Evolutionary conservation across 2,329 filamentous ascomycete genomes (phyloP).

Genomic region (Xylariaceae sp.): DNA sequence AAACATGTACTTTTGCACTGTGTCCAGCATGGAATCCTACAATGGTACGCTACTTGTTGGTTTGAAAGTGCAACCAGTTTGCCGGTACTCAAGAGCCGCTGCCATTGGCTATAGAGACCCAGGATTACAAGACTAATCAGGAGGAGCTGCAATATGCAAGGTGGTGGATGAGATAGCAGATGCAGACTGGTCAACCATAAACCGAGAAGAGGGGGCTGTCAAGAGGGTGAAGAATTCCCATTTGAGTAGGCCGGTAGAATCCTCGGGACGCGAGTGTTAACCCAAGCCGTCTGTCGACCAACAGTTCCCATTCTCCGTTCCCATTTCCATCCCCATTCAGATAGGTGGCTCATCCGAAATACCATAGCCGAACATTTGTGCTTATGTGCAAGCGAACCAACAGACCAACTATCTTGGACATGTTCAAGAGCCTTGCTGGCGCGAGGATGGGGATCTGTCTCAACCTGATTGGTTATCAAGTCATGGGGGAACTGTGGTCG

Average conservation of each 20-base stretch:
- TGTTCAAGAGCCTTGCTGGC: background rate
- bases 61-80: constrained; percentile 30
- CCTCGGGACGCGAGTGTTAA: constrained; percentile 11
- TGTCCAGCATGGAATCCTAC: constrained; percentile 31
- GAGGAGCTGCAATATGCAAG: constrained; percentile 36
- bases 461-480: constrained; percentile 11
- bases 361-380: constrained; percentile 26
- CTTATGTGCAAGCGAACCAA: constrained; percentile 21
- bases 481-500: constrained; percentile 17
- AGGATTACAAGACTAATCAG: constrained; percentile 21
- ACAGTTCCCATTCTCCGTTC: no score
- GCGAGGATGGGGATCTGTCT: background rate
- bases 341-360: constrained; percentile 21
- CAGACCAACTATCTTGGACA: background rate
- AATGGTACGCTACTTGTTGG: constrained; percentile 28
- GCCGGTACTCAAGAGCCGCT: constrained; percentile 32
- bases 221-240: constrained; percentile 25
- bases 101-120: constrained; percentile 16
- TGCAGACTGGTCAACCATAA: constrained; percentile 2
- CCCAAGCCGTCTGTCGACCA: constrained; percentile 20
- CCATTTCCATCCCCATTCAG: constrained; percentile 16
- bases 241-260: constrained; percentile 26
- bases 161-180: constrained; percentile 26
- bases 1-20: constrained; percentile 29
- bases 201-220: constrained; percentile 10